Base-by-base conservation (phyloP, 2,329 filamentous ascomycete genomes). In the Trichocomaceae sp. region DNA sequence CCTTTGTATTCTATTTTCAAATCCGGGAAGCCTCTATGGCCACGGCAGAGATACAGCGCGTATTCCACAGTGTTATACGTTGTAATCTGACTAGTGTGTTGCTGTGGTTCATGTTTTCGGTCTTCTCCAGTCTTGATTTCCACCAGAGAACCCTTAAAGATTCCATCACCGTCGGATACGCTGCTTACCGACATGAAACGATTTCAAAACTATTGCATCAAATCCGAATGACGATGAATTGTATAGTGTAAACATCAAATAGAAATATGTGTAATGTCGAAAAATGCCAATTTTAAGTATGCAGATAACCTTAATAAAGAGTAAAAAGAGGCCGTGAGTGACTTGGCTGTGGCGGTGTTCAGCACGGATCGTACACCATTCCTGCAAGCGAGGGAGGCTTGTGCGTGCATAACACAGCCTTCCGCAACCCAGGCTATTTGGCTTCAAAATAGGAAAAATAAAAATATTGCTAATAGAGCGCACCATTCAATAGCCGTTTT, bases 31-130 rank as follows among this genome's bases (percentile, higher is more conserved):
- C 47, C 6, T 63, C 44, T 17, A 52, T 59, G 22, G 31, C 52
- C 56, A 60, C 60, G 53, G 52, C 56, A 54, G 61, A 50, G 58
- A 57, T 62, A 56, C 56, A 64, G 10, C 7, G 52, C 22, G 47
- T 54, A 51, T 58, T 64, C 35, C 50, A 48, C n/a, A 8, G 47
- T 33, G n/a, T 53, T 47, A 17, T 33, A 23, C 8, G 20, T 17
- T 10, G 37, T 47, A 15, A 10, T 41, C 6, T n/a, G 26, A 19
- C 13, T 41, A 39, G 31, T 35, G 8, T 42, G 8, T 12, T 26
- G n/a, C n/a, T 15, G 44, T 31, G 33, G 51, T 47, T 53, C 44
- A 12, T 47, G 33, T 41, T 47, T 33, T 15, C 37, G 22, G 19
- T 39, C 15, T 20, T 22, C 23, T 12, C 17, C 8, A 31, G 22